A percentile compares a stretch with the other conserved stretches of the same genome.
These are phyloP conservation scores for Trichosporon sp. DNA, from an alignment of 1,284 basidiomycete species.

Conservation along the genomic window DNA sequence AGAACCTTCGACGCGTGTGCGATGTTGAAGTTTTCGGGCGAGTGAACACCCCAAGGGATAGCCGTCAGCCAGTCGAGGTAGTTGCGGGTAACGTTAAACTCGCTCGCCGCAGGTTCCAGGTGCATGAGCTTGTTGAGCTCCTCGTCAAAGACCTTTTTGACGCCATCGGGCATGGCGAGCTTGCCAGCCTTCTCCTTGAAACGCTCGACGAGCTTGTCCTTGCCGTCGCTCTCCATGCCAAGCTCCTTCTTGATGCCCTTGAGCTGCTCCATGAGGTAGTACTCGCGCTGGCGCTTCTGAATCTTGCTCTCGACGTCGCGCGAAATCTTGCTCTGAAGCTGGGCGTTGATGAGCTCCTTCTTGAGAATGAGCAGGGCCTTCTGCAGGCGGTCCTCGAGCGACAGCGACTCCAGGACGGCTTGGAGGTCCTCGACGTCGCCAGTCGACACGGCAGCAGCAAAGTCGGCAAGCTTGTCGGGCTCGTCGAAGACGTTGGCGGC, in stretches of 20 bases:
- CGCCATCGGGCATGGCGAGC: constrained; percentile 90
- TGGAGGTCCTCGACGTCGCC: constrained; percentile 89
- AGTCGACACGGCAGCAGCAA: constrained; percentile 92
- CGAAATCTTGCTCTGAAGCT: constrained; percentile 91
- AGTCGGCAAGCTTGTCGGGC: constrained; percentile 96
- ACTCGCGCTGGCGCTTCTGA: constrained; percentile 94
- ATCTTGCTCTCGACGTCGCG: constrained; percentile 96
- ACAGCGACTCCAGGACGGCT: constrained; percentile 84
- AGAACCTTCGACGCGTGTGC: constrained; percentile 79
- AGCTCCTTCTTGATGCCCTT: constrained; percentile 99
- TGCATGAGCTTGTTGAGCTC: constrained; percentile 89
- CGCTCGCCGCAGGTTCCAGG: constrained; percentile 88
- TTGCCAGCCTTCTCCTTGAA: constrained; percentile 86
- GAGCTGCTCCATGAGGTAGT: constrained; percentile 97
- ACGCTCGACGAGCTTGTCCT: constrained; percentile 95
- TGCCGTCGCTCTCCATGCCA: constrained; percentile 88
- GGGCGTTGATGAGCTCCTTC: constrained; percentile 97
- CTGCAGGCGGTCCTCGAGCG: constrained; percentile 84
- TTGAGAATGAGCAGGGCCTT: constrained; percentile 92
- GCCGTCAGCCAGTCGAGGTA: constrained; percentile 96
- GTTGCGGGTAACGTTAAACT: constrained; percentile 94
- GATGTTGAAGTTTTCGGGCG: constrained; percentile 91
- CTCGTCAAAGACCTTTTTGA: constrained; percentile 94
- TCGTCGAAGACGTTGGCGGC: constrained; percentile 98
- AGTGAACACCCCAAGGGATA: constrained; percentile 96